Percentiles rank a stretch among this genome's conserved stretches.
phyloP scores from a whole-genome alignment of 1,139 yeast genomes.

The Scheffersomyces parashehatae region DNA sequence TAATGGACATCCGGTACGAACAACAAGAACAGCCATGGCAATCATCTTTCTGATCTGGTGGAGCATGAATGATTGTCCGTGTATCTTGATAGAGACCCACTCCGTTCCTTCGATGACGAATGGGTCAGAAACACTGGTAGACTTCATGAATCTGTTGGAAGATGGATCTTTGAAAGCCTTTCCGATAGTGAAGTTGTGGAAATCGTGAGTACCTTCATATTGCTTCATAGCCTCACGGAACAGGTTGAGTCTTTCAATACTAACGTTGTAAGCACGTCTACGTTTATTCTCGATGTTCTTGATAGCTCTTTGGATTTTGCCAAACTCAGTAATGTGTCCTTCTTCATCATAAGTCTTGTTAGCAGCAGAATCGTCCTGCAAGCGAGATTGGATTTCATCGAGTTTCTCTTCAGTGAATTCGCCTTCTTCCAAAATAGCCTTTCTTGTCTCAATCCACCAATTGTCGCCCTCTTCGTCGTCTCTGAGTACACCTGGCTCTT shows the following conservation, averaged over 20 bases:
- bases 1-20: conserved; percentile 83
- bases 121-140: conserved; percentile 82
- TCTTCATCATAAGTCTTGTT: conserved; percentile 27
- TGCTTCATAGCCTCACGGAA: conserved; percentile 69
- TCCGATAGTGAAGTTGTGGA: conserved; percentile 93
- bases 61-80: conserved; percentile 97
- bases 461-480: conserved; percentile 65
- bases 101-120: conserved; percentile 91
- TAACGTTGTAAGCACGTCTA: conserved; percentile 70
- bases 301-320: conserved; percentile 53
- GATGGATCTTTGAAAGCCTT: conserved; percentile 86
- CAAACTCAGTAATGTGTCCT: conserved; percentile 41
- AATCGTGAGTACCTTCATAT: conserved; percentile 88
- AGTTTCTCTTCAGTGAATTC: conserved; percentile 51
- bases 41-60: conserved; percentile 99
- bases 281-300: conserved; percentile 67
- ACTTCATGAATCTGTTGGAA: conserved; percentile 78
- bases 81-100: conserved; percentile 94
- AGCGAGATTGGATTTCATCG: conserved; percentile 11
- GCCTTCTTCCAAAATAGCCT: conserved; percentile 43
- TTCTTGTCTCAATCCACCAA: conserved; percentile 68
- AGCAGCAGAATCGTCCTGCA: conserved; percentile 12
- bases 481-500: conserved; percentile 60
- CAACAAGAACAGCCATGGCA: conserved; percentile 86
- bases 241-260: conserved; percentile 56